phyloP scores from a whole-genome alignment of 75 land plant species.

The Pseudotsuga menziesii region DNA sequence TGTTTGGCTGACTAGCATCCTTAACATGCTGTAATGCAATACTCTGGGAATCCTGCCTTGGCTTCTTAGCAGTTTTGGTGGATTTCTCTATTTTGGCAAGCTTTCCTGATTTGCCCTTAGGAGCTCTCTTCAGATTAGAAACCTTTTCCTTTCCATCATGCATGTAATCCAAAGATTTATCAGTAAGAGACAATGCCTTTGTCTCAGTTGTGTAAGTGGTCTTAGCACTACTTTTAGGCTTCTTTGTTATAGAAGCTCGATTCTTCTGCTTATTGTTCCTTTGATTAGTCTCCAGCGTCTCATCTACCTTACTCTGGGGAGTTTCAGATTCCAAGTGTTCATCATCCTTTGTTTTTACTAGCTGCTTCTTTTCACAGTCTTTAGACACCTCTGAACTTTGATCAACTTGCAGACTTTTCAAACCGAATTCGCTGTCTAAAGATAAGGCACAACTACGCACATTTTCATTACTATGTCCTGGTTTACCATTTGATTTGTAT shows the following conservation, averaged over 20 bases:
- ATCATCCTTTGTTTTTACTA: not conserved
- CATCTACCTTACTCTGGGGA: not conserved
- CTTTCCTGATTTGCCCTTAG: constrained; percentile 4
- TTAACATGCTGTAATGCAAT: not conserved
- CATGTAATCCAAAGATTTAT: not conserved
- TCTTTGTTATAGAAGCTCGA: not conserved
- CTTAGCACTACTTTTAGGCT: not conserved
- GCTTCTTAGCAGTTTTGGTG: not conserved
- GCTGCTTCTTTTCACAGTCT: not conserved
- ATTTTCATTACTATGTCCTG: not conserved
- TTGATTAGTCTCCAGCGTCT: not conserved
- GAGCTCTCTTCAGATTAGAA: constrained; percentile 2
- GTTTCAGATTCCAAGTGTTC: not conserved
- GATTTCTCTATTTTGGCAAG: not conserved
- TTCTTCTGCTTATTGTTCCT: not conserved
- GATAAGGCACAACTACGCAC: not conserved
- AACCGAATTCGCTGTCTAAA: not conserved
- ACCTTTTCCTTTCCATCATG: constrained; percentile 37
- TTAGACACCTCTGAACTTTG: not conserved
- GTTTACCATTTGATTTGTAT: not conserved
- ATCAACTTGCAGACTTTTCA: not conserved
- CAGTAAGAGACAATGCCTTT: not conserved
- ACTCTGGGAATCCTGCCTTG: not conserved
- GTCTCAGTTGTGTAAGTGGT: not conserved
- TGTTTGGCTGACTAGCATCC: not conserved